These are phyloP conservation scores for Alloteropsis angusta DNA, from an alignment of 202 grass and related monocot genomes.

Conservation along the genomic window DNA sequence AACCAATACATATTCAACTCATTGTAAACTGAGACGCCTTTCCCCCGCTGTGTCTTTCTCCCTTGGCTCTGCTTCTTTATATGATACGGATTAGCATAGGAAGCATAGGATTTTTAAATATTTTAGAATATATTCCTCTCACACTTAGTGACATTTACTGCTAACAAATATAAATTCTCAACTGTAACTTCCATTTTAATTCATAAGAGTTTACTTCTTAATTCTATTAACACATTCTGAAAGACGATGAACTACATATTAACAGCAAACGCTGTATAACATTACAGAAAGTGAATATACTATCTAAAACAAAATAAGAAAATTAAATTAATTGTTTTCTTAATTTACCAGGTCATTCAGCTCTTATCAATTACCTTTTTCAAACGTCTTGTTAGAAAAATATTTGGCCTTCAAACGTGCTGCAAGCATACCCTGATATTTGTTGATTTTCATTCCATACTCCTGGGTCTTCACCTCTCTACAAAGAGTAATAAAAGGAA, in stretches of 20 bases:
- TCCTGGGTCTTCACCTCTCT: conserved; percentile 8
- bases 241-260: background rate
- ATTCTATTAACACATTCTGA: background rate
- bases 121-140: background rate
- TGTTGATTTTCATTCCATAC: conserved; percentile 47
- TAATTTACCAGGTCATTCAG: conserved; percentile 4
- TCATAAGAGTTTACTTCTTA: background rate
- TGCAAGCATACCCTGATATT: conserved; percentile 41
- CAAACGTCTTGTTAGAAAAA: conserved; percentile 42
- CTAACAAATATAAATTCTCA: background rate
- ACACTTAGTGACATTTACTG: background rate
- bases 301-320: background rate
- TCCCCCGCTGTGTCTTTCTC: background rate
- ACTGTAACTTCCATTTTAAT: background rate
- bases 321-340: background rate
- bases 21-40: background rate
- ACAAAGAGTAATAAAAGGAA: background rate
- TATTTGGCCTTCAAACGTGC: conserved; percentile 55
- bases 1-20: background rate
- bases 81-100: background rate
- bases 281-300: background rate
- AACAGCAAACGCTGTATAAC: background rate
- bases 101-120: background rate
- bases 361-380: conserved; percentile 29
- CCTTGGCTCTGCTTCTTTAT: background rate